Conservation (phyloP, 345 rosid species). For the Raphanus raphanistrum region DNA sequence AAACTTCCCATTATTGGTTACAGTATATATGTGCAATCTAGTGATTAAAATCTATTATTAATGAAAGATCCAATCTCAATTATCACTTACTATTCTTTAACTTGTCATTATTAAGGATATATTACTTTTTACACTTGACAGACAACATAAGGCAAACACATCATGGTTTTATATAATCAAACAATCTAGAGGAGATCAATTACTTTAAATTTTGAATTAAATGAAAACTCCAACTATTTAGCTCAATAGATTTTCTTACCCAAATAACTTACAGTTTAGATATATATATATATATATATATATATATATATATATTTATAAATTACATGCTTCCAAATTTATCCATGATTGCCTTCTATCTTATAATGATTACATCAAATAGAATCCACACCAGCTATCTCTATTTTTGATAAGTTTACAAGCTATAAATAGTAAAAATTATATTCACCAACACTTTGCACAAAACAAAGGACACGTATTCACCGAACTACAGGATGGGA, state of each 20-base stretch:
- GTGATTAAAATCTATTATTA: no score
- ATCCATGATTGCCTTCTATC: constrained; percentile 9
- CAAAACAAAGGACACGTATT: background rate
- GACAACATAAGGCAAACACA: background rate
- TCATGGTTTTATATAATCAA: background rate
- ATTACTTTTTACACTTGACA: background rate
- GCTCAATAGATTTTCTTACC: background rate
- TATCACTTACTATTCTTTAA: background rate
- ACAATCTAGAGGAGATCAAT: background rate
- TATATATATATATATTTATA: no score
- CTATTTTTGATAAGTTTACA: background rate
- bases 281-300: no score
- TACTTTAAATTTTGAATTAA: background rate
- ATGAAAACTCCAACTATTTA: background rate
- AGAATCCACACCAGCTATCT: background rate
- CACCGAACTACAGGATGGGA: background rate
- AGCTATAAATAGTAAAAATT: constrained; percentile 1
- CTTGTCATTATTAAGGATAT: background rate
- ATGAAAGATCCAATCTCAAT: background rate
- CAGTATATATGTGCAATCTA: no score
- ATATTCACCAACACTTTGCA: background rate
- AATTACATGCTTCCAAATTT: background rate
- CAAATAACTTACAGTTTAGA: background rate
- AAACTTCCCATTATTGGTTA: no score
- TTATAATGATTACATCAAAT: background rate